Base-by-base conservation (phyloP, 768 basidiomycete genomes). In the Lactarius hatsudake region DNA sequence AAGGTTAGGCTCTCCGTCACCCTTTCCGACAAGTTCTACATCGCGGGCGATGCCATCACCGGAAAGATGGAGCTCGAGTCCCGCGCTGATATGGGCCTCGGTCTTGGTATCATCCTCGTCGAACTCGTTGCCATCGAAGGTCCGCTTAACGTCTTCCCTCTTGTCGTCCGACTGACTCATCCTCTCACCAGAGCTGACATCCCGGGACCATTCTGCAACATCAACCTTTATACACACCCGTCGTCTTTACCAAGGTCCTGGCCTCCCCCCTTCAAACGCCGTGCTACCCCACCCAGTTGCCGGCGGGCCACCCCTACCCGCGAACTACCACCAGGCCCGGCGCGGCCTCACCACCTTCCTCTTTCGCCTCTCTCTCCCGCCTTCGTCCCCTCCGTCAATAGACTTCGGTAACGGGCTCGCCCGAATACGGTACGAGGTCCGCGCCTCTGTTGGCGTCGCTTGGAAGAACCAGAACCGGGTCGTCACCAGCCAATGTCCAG, bases 41-140 rank as follows among this genome's bases (percentile, higher is more conserved):
- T 91, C 60, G 87, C 91, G 1, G 92, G 92, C 0, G 78, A 79
- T 43, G 77, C 82, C 69, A 81, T 93, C 40, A 80, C 86, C 7
- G 92, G 92, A 13, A 91, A 88, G 78, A 82, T 93, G 82, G 86
- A 91, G 74, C 81, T 93, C 73, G 91, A 93, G 76, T 90, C 87
- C 76, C 84, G 85, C 71, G 85, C 90, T 2, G 92, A 92, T 78
- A 76, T 76, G 72, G 84, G 87, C 5, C 82, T 94, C 32, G 92
- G 90, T 15, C 84, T 94, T 63, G 84, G 86, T 23, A 75, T 86
- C 17, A 90, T 93, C 71, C 87, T 89, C 84, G 84, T 93, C 43
- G 92, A 93, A 75, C 78, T 94, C 26, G 83, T 87, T 63, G 92
- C 86, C 1, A 80, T 86, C 63, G 87, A 92, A 84, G 89, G 90